A percentile compares a stretch with the other conserved stretches of the same genome.
Evolutionary conservation across 2,329 filamentous ascomycete species (phyloP).

Genomic region (Epichloe hybrida): DNA sequence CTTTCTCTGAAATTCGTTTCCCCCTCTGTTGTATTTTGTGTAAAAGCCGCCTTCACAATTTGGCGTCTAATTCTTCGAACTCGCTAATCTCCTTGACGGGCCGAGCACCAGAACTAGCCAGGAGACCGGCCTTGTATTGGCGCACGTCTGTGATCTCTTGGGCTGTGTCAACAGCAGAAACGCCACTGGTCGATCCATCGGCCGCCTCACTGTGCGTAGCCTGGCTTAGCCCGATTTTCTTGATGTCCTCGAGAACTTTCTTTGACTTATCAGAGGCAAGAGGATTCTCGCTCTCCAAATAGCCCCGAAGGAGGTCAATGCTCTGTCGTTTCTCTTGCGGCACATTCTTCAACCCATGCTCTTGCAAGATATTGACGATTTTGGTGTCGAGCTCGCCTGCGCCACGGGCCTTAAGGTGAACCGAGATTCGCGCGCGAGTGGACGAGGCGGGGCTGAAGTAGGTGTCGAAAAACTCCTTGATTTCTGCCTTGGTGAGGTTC

Average conservation of each 20-base stretch:
- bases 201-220: constrained; percentile 19
- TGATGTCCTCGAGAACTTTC: constrained; percentile 31
- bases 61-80: constrained; percentile 75
- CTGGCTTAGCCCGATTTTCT: constrained; percentile 28
- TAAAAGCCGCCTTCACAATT: constrained; percentile 42
- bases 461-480: constrained; percentile 64
- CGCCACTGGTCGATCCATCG: constrained; percentile 27
- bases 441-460: constrained; percentile 64
- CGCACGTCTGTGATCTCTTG: constrained; percentile 64
- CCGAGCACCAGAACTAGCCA: constrained; percentile 57
- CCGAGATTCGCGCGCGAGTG: constrained; percentile 65
- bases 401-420: constrained; percentile 70
- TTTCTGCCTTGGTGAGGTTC: constrained; percentile 61
- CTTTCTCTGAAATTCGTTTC: no score
- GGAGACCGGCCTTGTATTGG: constrained; percentile 64
- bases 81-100: constrained; percentile 64
- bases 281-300: constrained; percentile 34
- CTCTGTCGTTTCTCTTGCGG: constrained; percentile 33
- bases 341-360: constrained; percentile 21
- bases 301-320: constrained; percentile 33
- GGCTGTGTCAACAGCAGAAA: constrained; percentile 24
- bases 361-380: constrained; percentile 26
- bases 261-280: constrained; percentile 36
- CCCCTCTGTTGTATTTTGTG: not conserved
- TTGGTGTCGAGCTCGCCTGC: constrained; percentile 31